phyloP scores from a whole-genome alignment of 2,329 filamentous ascomycete species.

The Fusarium humuli region DNA sequence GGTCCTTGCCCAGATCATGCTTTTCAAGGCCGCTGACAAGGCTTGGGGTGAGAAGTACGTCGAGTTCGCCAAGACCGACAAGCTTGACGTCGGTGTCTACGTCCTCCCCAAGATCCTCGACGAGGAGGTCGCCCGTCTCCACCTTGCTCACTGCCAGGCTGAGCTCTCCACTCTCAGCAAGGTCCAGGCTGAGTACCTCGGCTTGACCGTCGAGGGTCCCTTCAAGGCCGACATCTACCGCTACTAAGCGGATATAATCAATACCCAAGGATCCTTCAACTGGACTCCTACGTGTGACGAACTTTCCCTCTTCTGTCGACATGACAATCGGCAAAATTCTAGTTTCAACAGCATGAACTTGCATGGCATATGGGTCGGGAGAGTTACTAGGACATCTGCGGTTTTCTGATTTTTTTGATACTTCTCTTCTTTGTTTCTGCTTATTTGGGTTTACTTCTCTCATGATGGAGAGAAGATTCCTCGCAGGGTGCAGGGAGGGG shows the following conservation, averaged over 20 bases:
- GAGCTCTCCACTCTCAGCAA: constrained; percentile 88
- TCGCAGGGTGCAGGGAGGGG: constrained; percentile 49
- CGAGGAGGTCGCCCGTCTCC: constrained; percentile 96
- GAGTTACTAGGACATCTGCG: constrained; percentile 45
- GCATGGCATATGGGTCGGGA: constrained; percentile 54
- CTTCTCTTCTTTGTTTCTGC: constrained; percentile 45
- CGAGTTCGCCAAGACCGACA: constrained; percentile 92
- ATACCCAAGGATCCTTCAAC: constrained; percentile 56
- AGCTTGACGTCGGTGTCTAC: constrained; percentile 93
- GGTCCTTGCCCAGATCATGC: constrained; percentile 98
- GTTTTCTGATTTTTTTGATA: constrained; percentile 40
- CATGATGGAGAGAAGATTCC: constrained; percentile 31
- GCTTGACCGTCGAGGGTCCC: constrained; percentile 85
- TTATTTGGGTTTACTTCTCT: constrained; percentile 39
- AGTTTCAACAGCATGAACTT: constrained; percentile 60
- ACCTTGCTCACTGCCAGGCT: constrained; percentile 92
- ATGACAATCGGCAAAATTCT: constrained; percentile 54
- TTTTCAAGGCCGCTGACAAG: constrained; percentile 92
- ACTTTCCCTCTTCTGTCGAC: constrained; percentile 47
- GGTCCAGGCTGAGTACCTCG: constrained; percentile 95
- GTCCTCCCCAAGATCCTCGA: constrained; percentile 97
- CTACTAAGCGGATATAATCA: constrained; percentile 57
- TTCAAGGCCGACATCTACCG: constrained; percentile 85
- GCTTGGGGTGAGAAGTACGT: constrained; percentile 93
- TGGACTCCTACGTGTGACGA: constrained; percentile 54